Evolutionary conservation across 2,329 filamentous ascomycete species (phyloP).

Genomic region (Thielaviopsis euricoi): DNA sequence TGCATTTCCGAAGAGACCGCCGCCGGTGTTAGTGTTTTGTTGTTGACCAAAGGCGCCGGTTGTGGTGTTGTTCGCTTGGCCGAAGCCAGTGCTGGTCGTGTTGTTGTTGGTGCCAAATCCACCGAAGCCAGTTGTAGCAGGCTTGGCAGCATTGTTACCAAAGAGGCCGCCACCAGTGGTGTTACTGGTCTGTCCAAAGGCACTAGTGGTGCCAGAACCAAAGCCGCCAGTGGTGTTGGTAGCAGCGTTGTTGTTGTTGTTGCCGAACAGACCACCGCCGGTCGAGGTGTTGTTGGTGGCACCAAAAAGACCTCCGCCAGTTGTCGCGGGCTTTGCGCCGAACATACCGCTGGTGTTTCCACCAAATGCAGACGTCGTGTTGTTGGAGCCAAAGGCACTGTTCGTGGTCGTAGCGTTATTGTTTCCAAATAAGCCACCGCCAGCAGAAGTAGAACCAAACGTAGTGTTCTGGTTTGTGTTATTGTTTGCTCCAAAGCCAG

Average conservation of each 20-base stretch:
- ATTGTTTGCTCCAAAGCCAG: constrained; percentile 14
- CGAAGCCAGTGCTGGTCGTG: constrained; percentile 9
- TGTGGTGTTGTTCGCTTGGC: not conserved
- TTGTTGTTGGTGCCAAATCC: constrained; percentile 27
- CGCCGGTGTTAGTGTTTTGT: constrained; percentile 15
- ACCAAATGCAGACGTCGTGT: constrained; percentile 13
- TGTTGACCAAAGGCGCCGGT: constrained; percentile 17
- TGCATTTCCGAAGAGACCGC: constrained; percentile 21
- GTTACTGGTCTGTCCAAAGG: constrained; percentile 19
- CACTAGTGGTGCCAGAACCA: constrained; percentile 15
- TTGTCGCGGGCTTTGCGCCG: constrained; percentile 18
- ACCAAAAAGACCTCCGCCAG: constrained; percentile 27
- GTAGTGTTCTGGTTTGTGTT: constrained; percentile 19
- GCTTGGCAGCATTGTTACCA: constrained; percentile 16
- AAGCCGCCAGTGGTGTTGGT: constrained; percentile 9
- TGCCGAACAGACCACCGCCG: constrained; percentile 18
- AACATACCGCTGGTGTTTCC: constrained; percentile 21
- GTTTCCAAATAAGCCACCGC: constrained; percentile 24
- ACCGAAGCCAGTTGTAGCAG: constrained; percentile 19
- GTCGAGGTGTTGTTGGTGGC: constrained; percentile 15
- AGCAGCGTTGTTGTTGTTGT: constrained; percentile 15
- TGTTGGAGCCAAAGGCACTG: constrained; percentile 14
- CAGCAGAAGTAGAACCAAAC: constrained; percentile 19
- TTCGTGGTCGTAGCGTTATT: constrained; percentile 15
- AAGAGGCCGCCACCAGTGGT: constrained; percentile 20